A percentile compares a stretch with the other conserved stretches of the same genome.
Conservation (phyloP, 225 moss, liverwort and hornwort genomes). For the Asterella californica region DNA sequence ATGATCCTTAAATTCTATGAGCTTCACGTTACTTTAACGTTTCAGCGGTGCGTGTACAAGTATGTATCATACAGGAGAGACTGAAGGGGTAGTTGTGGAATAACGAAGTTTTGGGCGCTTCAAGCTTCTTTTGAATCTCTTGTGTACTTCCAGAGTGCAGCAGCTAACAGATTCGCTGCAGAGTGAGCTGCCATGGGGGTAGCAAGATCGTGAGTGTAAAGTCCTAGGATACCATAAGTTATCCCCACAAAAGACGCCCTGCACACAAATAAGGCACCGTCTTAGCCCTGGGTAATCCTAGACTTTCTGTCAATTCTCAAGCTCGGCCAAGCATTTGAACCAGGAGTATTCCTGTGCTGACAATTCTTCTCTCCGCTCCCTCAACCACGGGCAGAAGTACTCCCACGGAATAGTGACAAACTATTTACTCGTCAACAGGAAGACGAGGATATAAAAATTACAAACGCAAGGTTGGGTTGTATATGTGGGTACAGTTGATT, state of each 20-base stretch:
- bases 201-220: conserved; percentile 57
- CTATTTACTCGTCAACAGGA: background rate
- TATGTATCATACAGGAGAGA: background rate
- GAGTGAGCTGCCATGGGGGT: conserved; percentile 77
- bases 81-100: background rate
- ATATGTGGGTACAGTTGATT: too few relatives aligned
- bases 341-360: background rate
- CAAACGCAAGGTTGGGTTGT: background rate
- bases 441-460: background rate
- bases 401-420: background rate
- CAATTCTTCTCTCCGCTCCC: background rate
- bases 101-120: conserved; percentile 17
- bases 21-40: background rate
- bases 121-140: conserved; percentile 28
- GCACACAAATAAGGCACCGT: background rate
- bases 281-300: background rate
- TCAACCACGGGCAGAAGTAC: background rate
- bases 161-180: conserved; percentile 58
- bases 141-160: conserved; percentile 58
- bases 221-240: conserved; percentile 55
- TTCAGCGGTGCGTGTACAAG: too few relatives aligned
- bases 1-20: background rate
- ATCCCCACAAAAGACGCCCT: conserved; percentile 87
- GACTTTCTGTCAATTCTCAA: background rate
- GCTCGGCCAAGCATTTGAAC: background rate